Evolutionary conservation across 1,139 yeast species (phyloP).

Genomic region (Arxiozyma bovina): DNA sequence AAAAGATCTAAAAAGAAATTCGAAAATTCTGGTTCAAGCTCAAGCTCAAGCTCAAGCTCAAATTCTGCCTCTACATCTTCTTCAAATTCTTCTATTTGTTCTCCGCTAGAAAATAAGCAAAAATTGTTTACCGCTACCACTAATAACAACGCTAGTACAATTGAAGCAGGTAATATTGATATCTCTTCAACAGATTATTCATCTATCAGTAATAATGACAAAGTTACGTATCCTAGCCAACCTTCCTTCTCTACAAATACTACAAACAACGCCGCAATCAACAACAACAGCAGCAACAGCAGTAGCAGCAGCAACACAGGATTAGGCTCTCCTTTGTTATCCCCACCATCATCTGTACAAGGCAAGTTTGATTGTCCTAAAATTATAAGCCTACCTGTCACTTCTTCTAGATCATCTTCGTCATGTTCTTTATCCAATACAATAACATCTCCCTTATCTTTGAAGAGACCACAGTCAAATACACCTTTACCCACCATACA

Average conservation of each 20-base stretch:
- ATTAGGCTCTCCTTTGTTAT: slow-evolving; percentile 1
- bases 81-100: neutral
- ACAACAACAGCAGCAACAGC: neutral
- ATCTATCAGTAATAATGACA: neutral
- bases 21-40: neutral
- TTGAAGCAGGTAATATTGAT: too few species aligned
- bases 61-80: neutral
- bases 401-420: neutral
- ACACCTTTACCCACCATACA: slow-evolving; percentile 9
- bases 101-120: neutral
- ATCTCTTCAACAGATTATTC: neutral
- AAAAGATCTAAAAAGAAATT: slow-evolving; percentile 40
- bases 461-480: neutral
- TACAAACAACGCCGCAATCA: neutral
- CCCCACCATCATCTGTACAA: neutral
- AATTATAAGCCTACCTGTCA: slow-evolving; percentile 1
- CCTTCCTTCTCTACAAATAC: neutral
- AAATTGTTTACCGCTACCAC: neutral
- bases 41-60: neutral
- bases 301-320: neutral
- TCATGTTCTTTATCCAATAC: neutral
- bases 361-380: neutral
- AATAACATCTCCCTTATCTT: neutral
- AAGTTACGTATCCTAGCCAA: neutral
- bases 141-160: too few species aligned